These are phyloP conservation scores for Tylopilus rubrobrunneus DNA, from an alignment of 768 basidiomycete species.

Conservation along the genomic window DNA sequence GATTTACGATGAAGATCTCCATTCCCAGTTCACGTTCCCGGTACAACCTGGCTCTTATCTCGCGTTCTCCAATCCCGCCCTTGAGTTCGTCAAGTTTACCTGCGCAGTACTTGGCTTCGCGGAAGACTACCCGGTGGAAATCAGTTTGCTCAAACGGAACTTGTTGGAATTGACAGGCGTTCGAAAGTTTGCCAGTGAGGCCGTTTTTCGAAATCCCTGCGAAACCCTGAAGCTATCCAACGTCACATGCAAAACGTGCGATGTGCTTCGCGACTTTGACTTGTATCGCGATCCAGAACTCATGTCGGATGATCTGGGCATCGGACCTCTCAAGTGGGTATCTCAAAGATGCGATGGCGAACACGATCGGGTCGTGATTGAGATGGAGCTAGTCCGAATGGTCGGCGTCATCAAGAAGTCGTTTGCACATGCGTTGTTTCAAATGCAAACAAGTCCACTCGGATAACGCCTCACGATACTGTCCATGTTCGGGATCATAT, in stretches of 20 bases:
- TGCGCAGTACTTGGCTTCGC: constrained; percentile 81
- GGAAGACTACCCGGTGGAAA: constrained; percentile 79
- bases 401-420: constrained; percentile 65
- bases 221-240: constrained; percentile 79
- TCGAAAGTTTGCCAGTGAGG: constrained; percentile 82
- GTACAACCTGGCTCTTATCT: constrained; percentile 84
- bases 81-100: constrained; percentile 86
- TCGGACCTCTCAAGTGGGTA: constrained; percentile 55
- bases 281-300: constrained; percentile 91
- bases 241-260: constrained; percentile 87
- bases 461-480: constrained; percentile 81
- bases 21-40: constrained; percentile 73
- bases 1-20: constrained; percentile 47
- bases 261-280: constrained; percentile 84
- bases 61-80: constrained; percentile 68
- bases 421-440: constrained; percentile 78
- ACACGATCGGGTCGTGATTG: constrained; percentile 83
- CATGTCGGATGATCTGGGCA: constrained; percentile 51
- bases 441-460: constrained; percentile 91
- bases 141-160: constrained; percentile 85
- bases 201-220: constrained; percentile 88
- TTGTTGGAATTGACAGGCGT: constrained; percentile 84
- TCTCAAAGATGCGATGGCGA: constrained; percentile 76
- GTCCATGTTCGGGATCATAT: constrained; percentile 86
- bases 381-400: constrained; percentile 78